These are phyloP conservation scores for Coccinonectria pachysandricola DNA, from an alignment of 2,329 filamentous ascomycete genomes.

Conservation along the genomic window DNA sequence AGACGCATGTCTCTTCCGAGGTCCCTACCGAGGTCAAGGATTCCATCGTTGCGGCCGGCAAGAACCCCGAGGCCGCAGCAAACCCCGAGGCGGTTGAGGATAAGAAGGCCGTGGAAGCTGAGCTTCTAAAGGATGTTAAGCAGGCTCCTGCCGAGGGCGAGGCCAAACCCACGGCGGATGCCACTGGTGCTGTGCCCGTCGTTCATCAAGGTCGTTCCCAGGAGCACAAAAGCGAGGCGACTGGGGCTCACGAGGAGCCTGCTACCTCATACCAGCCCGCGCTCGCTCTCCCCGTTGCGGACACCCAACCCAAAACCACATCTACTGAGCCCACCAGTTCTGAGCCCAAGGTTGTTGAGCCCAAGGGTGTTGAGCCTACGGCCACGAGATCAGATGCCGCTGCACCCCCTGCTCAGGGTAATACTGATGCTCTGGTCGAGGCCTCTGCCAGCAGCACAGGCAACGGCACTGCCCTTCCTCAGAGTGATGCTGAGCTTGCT, in stretches of 20 bases:
- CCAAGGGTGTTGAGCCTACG: constrained; percentile 7
- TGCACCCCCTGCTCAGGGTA: no score
- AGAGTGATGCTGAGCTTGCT: no score
- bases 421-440: constrained; percentile 10
- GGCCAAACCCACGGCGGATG: constrained; percentile 5
- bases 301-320: no score
- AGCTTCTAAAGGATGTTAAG: constrained; percentile 11
- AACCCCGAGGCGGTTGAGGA: constrained; percentile 11
- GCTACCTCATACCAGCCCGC: no score
- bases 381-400: no score
- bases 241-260: constrained; percentile 1
- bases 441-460: constrained; percentile 12
- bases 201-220: no score
- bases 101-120: constrained; percentile 8
- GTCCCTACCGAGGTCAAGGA: constrained; percentile 11
- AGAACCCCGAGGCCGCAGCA: constrained; percentile 5
- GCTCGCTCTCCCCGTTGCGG: no score
- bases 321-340: no score
- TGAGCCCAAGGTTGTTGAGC: constrained; percentile 4
- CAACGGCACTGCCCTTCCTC: no score
- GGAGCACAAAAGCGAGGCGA: constrained; percentile 3
- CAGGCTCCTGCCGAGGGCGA: constrained; percentile 12
- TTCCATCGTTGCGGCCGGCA: constrained; percentile 1
- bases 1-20: constrained; percentile 12
- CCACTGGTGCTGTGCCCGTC: not conserved